Evolutionary conservation across 2,329 filamentous ascomycete species (phyloP), one percentile per base, ranked within the genome.

Genomic region (Lasiodiplodia theobromae): DNA sequence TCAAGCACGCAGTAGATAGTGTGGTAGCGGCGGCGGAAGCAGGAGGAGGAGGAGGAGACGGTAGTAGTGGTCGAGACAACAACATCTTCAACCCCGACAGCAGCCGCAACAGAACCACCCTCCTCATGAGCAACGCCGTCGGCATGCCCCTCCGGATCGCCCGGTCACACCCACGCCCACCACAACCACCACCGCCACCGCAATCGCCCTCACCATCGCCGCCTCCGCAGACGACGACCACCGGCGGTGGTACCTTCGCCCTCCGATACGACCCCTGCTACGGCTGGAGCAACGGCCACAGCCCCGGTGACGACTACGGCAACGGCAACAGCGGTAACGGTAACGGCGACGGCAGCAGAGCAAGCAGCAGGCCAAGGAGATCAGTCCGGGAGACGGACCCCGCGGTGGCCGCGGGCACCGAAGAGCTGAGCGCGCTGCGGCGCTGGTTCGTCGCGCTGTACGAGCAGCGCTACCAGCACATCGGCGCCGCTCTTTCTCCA

Each of bases 1-100:
- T 77, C 18, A 74, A 73, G 25, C 76, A 47, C n/a, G 74, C 4
- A 76, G 82, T 54, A 70, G 81, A 16, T 67, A 77, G 75, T 1
- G 25, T 18, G 18, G 25, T 7, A 66, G 71, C 3, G 72, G 71
- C 3, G 72, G 75, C 28, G 56, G 68, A 37, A 62, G 78, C 70
- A 37, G 37, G 60, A 63, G 64, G 18, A 21, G 21, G 68, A 73
- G 38, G 12, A 16, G 12, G 12, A 14, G 38, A 40, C 12, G 38
- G 38, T 23, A 23, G 1, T 23, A 16, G 38, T 44, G 40, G 40
- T 18, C 16, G 40, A 34, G 31, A 34, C 31, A 34, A 18, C 40
- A 44, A 18, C 40, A n/a, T 2, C 18, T 10, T 3, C 2, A n/a
- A 21, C 44, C 0, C 2, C 2, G 4, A 21, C 44, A 21, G 7